Evolutionary conservation across 192 early-diverging fungal species (phyloP).

Genomic region (Coemansia sp.): DNA sequence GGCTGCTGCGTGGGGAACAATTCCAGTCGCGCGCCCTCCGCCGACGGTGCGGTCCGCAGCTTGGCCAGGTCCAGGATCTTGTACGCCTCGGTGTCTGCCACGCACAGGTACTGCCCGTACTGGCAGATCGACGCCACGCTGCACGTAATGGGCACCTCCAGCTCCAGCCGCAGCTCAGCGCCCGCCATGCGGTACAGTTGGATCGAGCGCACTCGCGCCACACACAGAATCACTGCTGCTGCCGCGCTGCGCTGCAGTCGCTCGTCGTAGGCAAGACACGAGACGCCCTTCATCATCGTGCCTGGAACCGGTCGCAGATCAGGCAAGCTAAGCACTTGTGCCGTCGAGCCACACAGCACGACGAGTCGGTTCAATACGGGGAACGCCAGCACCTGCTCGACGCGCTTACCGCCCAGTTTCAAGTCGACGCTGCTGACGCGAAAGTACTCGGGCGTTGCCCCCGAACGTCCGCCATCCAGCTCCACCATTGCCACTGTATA

Average conservation of each 20-base stretch:
- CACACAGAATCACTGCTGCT: conserved; percentile 24
- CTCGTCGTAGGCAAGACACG: conserved; percentile 44
- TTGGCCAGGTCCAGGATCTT: conserved; percentile 42
- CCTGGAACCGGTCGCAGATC: conserved; percentile 24
- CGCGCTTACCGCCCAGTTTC: conserved; percentile 29
- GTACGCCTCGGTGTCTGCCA: conserved; percentile 50
- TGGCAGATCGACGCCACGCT: conserved; percentile 46
- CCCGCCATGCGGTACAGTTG: conserved; percentile 29
- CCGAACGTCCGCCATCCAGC: conserved; percentile 1
- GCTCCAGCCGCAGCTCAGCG: conserved; percentile 37
- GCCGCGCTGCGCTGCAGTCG: conserved; percentile 19
- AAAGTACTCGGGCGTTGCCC: not conserved
- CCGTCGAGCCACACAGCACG: conserved; percentile 41
- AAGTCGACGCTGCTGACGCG: conserved; percentile 25
- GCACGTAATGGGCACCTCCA: conserved; percentile 20
- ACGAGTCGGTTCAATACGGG: conserved; percentile 30
- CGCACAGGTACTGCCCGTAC: conserved; percentile 47
- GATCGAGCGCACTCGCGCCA: conserved; percentile 41
- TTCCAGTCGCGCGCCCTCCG: conserved; percentile 24
- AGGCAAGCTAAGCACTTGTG: conserved; percentile 22
- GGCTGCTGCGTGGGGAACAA: conserved; percentile 53
- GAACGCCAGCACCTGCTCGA: conserved; percentile 47
- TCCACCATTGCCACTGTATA: conserved; percentile 22
- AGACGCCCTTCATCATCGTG: conserved; percentile 34
- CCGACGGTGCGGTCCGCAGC: conserved; percentile 11